phyloP scores from a whole-genome alignment of 192 early-diverging fungal genomes.

The Diversispora eburnea region DNA sequence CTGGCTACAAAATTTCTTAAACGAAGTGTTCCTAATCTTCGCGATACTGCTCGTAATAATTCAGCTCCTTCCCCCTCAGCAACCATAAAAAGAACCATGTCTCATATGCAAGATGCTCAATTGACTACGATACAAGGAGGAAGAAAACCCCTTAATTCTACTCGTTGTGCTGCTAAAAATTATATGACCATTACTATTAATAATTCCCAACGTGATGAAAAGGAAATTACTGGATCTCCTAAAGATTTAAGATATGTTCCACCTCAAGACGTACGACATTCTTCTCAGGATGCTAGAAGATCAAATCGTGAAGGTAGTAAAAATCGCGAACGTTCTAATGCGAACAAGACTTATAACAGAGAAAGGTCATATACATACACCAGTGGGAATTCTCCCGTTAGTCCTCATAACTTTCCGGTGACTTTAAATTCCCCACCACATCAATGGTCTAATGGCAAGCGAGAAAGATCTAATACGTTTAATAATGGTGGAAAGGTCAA shows the following conservation, averaged over 20 bases:
- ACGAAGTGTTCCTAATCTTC: slow-evolving; percentile 26
- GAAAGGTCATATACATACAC: slow-evolving; percentile 21
- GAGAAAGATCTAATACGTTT: slow-evolving; percentile 10
- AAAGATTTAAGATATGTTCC: slow-evolving; percentile 12
- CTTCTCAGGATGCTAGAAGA: slow-evolving; percentile 2
- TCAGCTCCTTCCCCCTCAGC: not conserved
- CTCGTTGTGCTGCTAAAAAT: not conserved
- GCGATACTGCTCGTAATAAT: slow-evolving; percentile 1
- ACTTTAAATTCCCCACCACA: not conserved
- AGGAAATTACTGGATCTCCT: not conserved
- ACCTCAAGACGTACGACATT: slow-evolving; percentile 20
- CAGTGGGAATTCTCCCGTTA: not conserved
- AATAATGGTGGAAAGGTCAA: not conserved
- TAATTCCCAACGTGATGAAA: slow-evolving; percentile 2
- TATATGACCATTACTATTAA: not conserved
- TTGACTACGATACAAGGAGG: not conserved
- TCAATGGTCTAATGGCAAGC: not conserved
- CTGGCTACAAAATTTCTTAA: slow-evolving; percentile 11
- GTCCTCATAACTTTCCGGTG: not conserved
- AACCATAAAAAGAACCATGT: slow-evolving; percentile 16
- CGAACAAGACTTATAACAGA: not conserved
- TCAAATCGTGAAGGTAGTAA: not conserved
- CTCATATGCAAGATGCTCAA: slow-evolving; percentile 18
- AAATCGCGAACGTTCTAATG: slow-evolving; percentile 12
- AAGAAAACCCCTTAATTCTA: not conserved